These are phyloP conservation scores for Brasenia schreberi DNA, from an alignment of 164 flowering plant genomes.

Conservation along the genomic window DNA sequence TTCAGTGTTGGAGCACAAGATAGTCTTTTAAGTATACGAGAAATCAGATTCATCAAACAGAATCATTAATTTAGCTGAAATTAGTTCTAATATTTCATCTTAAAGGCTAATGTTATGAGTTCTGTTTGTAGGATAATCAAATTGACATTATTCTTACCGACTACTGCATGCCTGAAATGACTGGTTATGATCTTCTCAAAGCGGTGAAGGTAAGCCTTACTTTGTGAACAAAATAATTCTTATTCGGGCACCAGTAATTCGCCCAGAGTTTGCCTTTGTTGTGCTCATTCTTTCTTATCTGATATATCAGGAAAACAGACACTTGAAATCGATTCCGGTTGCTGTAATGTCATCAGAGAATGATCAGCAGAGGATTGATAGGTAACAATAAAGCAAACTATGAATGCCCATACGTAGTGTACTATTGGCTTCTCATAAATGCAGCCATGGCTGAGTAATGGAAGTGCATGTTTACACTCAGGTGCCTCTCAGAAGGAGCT, in stretches of 20 bases:
- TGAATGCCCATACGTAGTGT: too few relatives aligned
- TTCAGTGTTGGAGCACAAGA: too few relatives aligned
- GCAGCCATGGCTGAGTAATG: too few relatives aligned
- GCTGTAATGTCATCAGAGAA: slow-evolving; percentile 22
- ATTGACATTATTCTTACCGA: slow-evolving; percentile 20
- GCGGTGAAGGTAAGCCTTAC: slow-evolving; percentile 10
- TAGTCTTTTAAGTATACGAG: too few relatives aligned
- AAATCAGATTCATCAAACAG: too few relatives aligned
- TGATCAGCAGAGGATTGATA: slow-evolving; percentile 13
- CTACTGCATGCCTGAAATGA: slow-evolving; percentile 20
- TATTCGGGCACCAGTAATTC: too few relatives aligned
- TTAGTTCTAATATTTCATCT: too few relatives aligned
- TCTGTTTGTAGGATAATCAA: slow-evolving; percentile 10
- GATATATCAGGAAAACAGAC: slow-evolving; percentile 13
- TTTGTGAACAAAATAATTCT: neutral
- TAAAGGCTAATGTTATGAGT: too few relatives aligned
- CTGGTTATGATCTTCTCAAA: slow-evolving; percentile 19
- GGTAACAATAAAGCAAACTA: slow-evolving; percentile 6
- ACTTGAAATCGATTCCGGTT: slow-evolving; percentile 17
- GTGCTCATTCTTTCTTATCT: neutral
- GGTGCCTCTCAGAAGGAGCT: slow-evolving; percentile 17
- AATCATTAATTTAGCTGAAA: too few relatives aligned
- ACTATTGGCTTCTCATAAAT: too few relatives aligned
- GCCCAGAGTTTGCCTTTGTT: neutral
- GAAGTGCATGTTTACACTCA: neutral